Evolutionary conservation across 768 basidiomycete genomes (phyloP), one percentile per base, ranked within the genome.

Genomic region (Suillus variegatus): DNA sequence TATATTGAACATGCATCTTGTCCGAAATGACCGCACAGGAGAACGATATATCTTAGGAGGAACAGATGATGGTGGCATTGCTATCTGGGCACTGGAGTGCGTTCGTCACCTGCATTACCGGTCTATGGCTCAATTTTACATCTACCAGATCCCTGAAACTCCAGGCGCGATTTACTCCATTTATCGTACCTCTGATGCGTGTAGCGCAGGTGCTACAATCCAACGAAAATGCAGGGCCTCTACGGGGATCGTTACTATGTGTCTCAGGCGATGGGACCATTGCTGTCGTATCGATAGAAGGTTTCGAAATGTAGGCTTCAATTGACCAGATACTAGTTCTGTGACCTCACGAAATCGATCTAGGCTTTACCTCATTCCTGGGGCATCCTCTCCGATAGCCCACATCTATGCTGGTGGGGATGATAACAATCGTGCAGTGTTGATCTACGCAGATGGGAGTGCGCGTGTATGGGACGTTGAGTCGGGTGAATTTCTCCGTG

Each of bases 381-480:
- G 93, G 8, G 84, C 94, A 1, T 82, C 85, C n/a, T 84, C 88
- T 0, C 86, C 88, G 0, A 79, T 98, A 22, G 77, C 79, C 43
- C 76, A 82, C 54, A 75, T 97, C 18, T 93, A 86, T 70, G 75
- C 93, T 9, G 82, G 86, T 13, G 75, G 76, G 38, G 73, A 72
- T 52, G 75, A 73, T 18, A 73, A 73, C n/a, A 84, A 90, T 62
- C 89, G 93, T 65, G 75, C 97, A 36, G 72, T 97, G 61, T 78
- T 96, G 7, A 76, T 91, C 1, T 98, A 98, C 75, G 81, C 81
- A 3, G 88, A 92, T 66, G 88, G 85, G 2, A 86, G 89, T 62
- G 93, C 92, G 1, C 82, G 97, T 49, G 77, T 96, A 2, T 99
- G 97, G 95, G 93, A 98, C 70, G 79, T 89, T 18, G 86, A 87